Percentiles rank a stretch among this genome's conserved stretches.
Evolutionary conservation across 768 basidiomycete species (phyloP).

Genomic region (Ramaria sp.): DNA sequence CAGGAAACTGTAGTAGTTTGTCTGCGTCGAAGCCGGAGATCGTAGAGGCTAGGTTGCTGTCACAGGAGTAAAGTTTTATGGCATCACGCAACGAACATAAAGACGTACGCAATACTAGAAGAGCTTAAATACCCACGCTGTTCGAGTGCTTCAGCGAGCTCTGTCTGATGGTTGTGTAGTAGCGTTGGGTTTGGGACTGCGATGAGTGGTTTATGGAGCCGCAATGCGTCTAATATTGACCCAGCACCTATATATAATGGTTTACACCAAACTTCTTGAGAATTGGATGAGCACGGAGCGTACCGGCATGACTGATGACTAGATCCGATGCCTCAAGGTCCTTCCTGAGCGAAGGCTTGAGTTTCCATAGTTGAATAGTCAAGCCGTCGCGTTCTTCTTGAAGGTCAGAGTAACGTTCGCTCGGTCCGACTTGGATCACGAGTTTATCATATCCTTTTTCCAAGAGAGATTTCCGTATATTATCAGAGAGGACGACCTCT

Average conservation of each 20-base stretch:
- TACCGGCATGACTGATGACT: constrained; percentile 92
- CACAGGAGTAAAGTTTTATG: neutral
- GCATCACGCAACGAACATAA: constrained; percentile 24
- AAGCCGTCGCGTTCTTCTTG: constrained; percentile 28
- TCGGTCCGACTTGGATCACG: constrained; percentile 74
- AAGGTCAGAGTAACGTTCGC: constrained; percentile 16
- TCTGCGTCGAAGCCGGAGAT: constrained; percentile 39
- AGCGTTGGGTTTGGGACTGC: constrained; percentile 84
- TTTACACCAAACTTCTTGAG: neutral
- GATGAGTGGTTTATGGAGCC: constrained; percentile 65
- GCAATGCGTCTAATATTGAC: constrained; percentile 82
- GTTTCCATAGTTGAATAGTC: constrained; percentile 55
- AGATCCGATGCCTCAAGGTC: constrained; percentile 60
- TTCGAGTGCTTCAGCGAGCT: constrained; percentile 65
- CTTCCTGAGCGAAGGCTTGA: constrained; percentile 59
- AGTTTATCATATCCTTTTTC: constrained; percentile 46
- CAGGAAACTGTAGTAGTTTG: constrained; percentile 47
- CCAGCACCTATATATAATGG: constrained; percentile 58
- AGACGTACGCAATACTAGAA: constrained; percentile 49
- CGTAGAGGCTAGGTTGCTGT: constrained; percentile 31
- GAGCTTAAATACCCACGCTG: constrained; percentile 45
- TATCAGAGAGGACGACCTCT: constrained; percentile 40
- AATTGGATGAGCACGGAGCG: constrained; percentile 15
- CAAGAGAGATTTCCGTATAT: constrained; percentile 45
- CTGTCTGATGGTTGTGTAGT: constrained; percentile 88